Conservation (phyloP, 1,284 basidiomycete species). For the Lentinula novae-zelandiae region DNA sequence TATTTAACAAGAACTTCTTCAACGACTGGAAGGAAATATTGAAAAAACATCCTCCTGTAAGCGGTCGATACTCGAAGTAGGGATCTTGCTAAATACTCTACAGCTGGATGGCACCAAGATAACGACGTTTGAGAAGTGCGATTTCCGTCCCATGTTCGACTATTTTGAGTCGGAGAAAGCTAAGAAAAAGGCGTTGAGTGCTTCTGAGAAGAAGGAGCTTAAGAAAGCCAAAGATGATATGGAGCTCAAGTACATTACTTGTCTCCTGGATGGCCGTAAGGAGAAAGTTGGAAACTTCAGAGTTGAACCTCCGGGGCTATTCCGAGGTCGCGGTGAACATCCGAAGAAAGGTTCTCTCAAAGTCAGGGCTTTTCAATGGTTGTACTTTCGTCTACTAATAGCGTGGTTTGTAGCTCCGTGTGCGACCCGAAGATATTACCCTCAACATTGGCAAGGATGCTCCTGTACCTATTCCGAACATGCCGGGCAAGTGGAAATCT, state of each 20-base stretch:
- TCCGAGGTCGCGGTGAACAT: slow-evolving; percentile 97
- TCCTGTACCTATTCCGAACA: slow-evolving; percentile 79
- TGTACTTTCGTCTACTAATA: neutral
- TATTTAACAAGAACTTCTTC: slow-evolving; percentile 97
- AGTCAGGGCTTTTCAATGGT: slow-evolving; percentile 38
- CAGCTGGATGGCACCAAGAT: slow-evolving; percentile 78
- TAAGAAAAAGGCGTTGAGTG: slow-evolving; percentile 85
- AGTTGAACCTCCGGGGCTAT: slow-evolving; percentile 96
- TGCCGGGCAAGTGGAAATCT: slow-evolving; percentile 84
- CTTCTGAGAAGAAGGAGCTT: slow-evolving; percentile 85
- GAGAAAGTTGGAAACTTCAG: slow-evolving; percentile 99
- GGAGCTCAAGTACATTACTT: slow-evolving; percentile 84
- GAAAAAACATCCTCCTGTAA: slow-evolving; percentile 83
- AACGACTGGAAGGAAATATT: slow-evolving; percentile 82
- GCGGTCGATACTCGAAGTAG: slow-evolving; percentile 25
- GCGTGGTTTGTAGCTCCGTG: slow-evolving; percentile 56
- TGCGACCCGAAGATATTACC: slow-evolving; percentile 90
- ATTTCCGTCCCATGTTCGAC: slow-evolving; percentile 95
- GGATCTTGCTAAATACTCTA: slow-evolving; percentile 12
- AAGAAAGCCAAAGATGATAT: slow-evolving; percentile 84
- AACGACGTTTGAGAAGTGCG: slow-evolving; percentile 77
- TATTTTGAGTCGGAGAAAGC: slow-evolving; percentile 91
- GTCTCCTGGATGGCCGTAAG: slow-evolving; percentile 90
- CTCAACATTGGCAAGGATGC: slow-evolving; percentile 85
- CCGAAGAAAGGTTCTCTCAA: slow-evolving; percentile 97